Conservation (phyloP, 192 early-diverging fungal species). For the Dimargaris cristalligena region DNA sequence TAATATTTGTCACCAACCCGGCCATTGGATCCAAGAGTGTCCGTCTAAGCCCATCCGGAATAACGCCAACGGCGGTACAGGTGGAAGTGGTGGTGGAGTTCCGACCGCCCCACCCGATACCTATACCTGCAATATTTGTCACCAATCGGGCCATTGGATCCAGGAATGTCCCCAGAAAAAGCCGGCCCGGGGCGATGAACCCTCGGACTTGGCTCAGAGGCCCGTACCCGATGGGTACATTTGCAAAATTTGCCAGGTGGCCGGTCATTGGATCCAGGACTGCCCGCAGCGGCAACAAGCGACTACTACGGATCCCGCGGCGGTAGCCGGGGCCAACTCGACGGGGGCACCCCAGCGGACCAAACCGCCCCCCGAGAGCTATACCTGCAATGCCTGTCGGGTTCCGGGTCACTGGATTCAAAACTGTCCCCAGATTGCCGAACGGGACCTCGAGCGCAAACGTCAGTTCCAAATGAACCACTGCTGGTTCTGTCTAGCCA, state of each 20-base stretch:
- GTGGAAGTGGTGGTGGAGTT: too few species aligned
- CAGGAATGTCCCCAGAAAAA: slow-evolving; percentile 52
- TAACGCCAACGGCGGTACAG: too few species aligned
- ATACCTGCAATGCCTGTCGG: slow-evolving; percentile 32
- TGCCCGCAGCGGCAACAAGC: slow-evolving; percentile 35
- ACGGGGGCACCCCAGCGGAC: too few species aligned
- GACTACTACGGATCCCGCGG: slow-evolving; percentile 13
- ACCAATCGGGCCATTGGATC: slow-evolving; percentile 44
- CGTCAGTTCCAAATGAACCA: slow-evolving; percentile 13
- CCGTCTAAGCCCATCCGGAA: slow-evolving; percentile 26
- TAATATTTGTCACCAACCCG: slow-evolving; percentile 39
- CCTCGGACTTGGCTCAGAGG: too few species aligned
- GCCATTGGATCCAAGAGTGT: slow-evolving; percentile 49
- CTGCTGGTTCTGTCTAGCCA: slow-evolving; percentile 95
- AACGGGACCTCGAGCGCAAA: slow-evolving; percentile 6
- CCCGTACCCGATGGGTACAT: too few species aligned
- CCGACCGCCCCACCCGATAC: slow-evolving; percentile 31
- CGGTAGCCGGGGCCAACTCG: too few species aligned
- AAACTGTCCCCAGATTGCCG: slow-evolving; percentile 24
- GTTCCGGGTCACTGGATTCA: slow-evolving; percentile 31
- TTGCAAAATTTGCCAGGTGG: slow-evolving; percentile 42
- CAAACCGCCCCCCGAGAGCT: slow-evolving; percentile 22
- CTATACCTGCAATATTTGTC: slow-evolving; percentile 45
- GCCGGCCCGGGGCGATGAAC: too few species aligned
- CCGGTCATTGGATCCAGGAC: slow-evolving; percentile 47